Evolutionary conservation across 129 eudicot species (phyloP).

Genomic region (Centrapalus pauciflorus): DNA sequence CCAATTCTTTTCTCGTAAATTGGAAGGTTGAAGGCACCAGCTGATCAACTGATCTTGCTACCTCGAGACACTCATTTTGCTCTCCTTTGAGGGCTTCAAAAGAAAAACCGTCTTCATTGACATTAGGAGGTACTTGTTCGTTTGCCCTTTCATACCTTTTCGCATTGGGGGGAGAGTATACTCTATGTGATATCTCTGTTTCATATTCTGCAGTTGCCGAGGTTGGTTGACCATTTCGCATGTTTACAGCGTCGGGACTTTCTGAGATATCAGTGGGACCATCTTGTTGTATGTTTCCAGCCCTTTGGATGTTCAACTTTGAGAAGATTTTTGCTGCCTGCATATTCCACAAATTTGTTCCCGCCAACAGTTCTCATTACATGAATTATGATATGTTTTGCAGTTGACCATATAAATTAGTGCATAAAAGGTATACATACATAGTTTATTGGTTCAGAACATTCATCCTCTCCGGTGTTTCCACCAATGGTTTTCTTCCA

Average conservation of each 20-base stretch:
- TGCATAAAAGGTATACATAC: constrained; percentile 30
- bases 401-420: neutral
- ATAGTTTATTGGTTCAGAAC: constrained; percentile 49
- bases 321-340: constrained; percentile 65
- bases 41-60: constrained; percentile 10
- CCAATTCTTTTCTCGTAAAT: constrained; percentile 20
- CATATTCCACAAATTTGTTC: constrained; percentile 16
- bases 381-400: neutral
- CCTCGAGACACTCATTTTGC: constrained; percentile 29
- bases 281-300: constrained; percentile 23
- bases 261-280: constrained; percentile 12
- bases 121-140: constrained; percentile 17
- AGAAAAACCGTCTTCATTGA: constrained; percentile 24
- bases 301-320: constrained; percentile 43
- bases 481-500: constrained; percentile 41
- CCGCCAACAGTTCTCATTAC: neutral
- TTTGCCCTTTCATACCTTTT: constrained; percentile 11
- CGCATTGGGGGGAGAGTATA: neutral
- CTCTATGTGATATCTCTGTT: constrained; percentile 22
- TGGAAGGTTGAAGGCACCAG: constrained; percentile 21
- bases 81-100: constrained; percentile 23
- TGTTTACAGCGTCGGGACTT: constrained; percentile 17
- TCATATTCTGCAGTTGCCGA: constrained; percentile 12
- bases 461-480: constrained; percentile 36
- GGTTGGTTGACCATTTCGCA: constrained; percentile 3